A percentile compares a stretch with the other conserved stretches of the same genome.
These are phyloP conservation scores for Arachis stenosperma DNA, from an alignment of 306 rosid genomes.

Conservation along the genomic window DNA sequence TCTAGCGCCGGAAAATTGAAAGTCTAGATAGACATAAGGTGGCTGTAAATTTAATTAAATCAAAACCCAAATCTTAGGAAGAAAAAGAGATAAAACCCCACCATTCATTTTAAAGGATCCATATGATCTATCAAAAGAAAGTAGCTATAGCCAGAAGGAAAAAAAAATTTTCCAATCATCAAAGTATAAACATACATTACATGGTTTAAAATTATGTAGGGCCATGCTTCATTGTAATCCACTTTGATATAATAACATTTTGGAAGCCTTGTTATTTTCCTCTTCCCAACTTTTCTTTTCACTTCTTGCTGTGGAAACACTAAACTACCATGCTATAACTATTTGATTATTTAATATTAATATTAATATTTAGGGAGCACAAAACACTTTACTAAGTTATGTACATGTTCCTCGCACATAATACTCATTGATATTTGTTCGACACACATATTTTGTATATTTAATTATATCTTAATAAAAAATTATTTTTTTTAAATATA, in stretches of 20 bases:
- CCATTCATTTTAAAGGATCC: background rate
- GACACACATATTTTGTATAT: too few species aligned
- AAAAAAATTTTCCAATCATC: background rate
- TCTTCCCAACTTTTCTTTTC: slow-evolving; percentile 33
- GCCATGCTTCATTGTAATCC: slow-evolving; percentile 55
- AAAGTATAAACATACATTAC: slow-evolving; percentile 11
- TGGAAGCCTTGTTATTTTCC: slow-evolving; percentile 42
- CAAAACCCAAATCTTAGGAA: background rate
- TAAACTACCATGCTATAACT: slow-evolving; percentile 18
- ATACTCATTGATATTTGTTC: too few species aligned
- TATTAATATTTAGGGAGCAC: too few species aligned
- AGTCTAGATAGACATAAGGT: background rate
- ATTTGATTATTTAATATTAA: background rate
- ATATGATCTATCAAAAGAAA: slow-evolving; percentile 5
- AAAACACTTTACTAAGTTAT: too few species aligned
- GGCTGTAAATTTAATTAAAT: background rate
- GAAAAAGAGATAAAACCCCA: background rate
- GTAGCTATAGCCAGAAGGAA: slow-evolving; percentile 10
- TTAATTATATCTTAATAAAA: too few species aligned
- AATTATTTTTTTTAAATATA: too few species aligned
- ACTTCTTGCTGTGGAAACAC: slow-evolving; percentile 33
- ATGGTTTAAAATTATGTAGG: slow-evolving; percentile 45
- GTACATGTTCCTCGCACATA: too few species aligned
- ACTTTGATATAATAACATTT: slow-evolving; percentile 38
- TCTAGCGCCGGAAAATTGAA: background rate